These are phyloP conservation scores for Begonia fuchsioides DNA, from an alignment of 306 rosid genomes.

Conservation along the genomic window DNA sequence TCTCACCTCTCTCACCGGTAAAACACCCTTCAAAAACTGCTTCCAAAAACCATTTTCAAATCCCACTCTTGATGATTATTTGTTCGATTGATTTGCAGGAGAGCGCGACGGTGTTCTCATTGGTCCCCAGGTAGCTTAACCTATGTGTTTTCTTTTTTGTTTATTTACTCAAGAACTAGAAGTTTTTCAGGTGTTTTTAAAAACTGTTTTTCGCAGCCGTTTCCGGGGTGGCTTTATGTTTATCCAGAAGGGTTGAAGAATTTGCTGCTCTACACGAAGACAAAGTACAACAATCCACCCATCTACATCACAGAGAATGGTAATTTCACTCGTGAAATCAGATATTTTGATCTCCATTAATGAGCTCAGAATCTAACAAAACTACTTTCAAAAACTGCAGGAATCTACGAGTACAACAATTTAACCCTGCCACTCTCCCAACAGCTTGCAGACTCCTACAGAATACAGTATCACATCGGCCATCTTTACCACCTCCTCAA, in stretches of 20 bases:
- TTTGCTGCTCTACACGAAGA: conserved; percentile 29
- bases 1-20: conserved; percentile 8
- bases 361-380: too few relatives aligned
- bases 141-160: too few relatives aligned
- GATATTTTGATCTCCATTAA: too few relatives aligned
- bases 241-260: conserved; percentile 44
- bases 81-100: conserved; percentile 3
- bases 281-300: conserved; percentile 31
- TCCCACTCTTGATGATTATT: neutral
- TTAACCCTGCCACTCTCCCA: conserved; percentile 18
- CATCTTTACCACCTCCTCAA: conserved; percentile 33
- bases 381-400: conserved; percentile 7
- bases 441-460: conserved; percentile 25
- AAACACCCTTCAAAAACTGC: neutral
- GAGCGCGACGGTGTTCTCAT: conserved; percentile 23
- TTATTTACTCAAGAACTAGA: too few relatives aligned
- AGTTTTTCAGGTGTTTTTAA: neutral
- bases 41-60: neutral
- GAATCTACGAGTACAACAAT: conserved; percentile 33
- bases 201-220: conserved; percentile 13
- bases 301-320: conserved; percentile 63
- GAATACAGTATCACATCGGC: conserved; percentile 27
- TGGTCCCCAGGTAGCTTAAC: conserved; percentile 15
- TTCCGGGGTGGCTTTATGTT: conserved; percentile 33
- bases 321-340: conserved; percentile 11